Evolutionary conservation across 495 filamentous ascomycete genomes (phyloP).

Genomic region (Penicillium taxi): DNA sequence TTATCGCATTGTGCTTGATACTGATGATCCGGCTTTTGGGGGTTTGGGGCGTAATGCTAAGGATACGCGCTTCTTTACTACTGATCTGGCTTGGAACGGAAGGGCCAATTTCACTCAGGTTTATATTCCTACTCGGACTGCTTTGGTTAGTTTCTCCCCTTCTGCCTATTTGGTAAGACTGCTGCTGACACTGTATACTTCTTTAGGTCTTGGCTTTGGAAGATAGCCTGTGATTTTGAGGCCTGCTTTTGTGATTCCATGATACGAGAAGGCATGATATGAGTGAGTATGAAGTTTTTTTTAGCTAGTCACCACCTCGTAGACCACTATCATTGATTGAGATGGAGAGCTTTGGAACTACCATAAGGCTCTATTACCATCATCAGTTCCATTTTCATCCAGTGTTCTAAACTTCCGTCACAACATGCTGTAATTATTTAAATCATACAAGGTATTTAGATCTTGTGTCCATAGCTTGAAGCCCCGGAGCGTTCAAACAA

Average conservation of each 20-base stretch:
- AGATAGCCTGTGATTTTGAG: constrained; percentile 30
- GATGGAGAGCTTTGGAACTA: no score
- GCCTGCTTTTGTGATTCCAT: neutral
- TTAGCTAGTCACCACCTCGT: no score
- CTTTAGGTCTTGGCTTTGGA: constrained; percentile 46
- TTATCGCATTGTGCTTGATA: constrained; percentile 81
- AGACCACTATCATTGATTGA: no score
- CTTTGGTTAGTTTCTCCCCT: constrained; percentile 58
- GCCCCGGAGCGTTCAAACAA: no score
- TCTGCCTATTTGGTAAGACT: constrained; percentile 5
- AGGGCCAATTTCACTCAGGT: constrained; percentile 84
- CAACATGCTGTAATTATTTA: no score
- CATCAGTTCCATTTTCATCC: no score
- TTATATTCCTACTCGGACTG: constrained; percentile 80
- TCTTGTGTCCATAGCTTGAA: no score
- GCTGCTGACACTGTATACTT: neutral
- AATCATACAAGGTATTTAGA: no score
- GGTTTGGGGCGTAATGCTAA: constrained; percentile 71
- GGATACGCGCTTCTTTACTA: constrained; percentile 81
- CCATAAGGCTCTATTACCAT: no score
- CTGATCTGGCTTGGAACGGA: constrained; percentile 79
- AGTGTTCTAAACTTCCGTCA: no score
- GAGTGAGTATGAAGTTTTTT: no score
- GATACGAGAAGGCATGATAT: neutral
- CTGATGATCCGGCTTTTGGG: constrained; percentile 69